Conservation (phyloP, 176 grass and related monocot genomes). For the Oryza glumipatula region DNA sequence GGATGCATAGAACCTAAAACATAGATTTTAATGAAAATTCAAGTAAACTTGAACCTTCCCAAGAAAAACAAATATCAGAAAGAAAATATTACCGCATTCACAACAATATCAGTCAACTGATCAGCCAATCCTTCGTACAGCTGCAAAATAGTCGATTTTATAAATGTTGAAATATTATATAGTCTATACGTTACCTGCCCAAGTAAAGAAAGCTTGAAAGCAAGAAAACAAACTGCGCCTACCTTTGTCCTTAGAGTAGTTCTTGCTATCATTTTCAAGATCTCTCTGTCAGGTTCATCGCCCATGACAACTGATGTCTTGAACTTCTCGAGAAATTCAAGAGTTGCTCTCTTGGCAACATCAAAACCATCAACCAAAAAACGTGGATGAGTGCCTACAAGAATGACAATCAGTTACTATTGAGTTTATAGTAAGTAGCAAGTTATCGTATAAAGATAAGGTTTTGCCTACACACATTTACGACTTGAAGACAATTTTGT, state of each 20-base stretch:
- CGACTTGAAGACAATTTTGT: neutral
- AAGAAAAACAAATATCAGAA: neutral
- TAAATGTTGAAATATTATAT: neutral
- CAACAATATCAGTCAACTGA: constrained; percentile 85
- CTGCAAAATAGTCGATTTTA: constrained; percentile 46
- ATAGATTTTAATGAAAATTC: neutral
- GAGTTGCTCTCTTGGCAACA: constrained; percentile 84
- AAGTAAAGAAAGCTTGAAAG: neutral
- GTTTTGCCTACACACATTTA: neutral
- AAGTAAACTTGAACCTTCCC: neutral
- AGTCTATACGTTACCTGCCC: neutral
- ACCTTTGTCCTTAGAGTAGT: constrained; percentile 98
- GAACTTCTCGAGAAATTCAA: constrained; percentile 97
- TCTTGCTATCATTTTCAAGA: constrained; percentile 91
- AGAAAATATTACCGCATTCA: constrained; percentile 65
- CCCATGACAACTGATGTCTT: constrained; percentile 82
- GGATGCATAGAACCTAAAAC: constrained; percentile 81
- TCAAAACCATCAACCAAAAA: constrained; percentile 98
- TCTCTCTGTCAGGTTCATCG: constrained; percentile 83
- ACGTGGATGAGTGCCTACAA: constrained; percentile 84
- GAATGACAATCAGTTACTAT: constrained; percentile 5
- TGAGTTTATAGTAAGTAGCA: constrained; percentile 10
- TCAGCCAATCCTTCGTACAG: constrained; percentile 93
- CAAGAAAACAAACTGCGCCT: constrained; percentile 4
- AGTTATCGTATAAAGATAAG: neutral